Evolutionary conservation across 306 rosid genomes (phyloP), one percentile per base, ranked within the genome.

Genomic region (Medicago ruthenica): DNA sequence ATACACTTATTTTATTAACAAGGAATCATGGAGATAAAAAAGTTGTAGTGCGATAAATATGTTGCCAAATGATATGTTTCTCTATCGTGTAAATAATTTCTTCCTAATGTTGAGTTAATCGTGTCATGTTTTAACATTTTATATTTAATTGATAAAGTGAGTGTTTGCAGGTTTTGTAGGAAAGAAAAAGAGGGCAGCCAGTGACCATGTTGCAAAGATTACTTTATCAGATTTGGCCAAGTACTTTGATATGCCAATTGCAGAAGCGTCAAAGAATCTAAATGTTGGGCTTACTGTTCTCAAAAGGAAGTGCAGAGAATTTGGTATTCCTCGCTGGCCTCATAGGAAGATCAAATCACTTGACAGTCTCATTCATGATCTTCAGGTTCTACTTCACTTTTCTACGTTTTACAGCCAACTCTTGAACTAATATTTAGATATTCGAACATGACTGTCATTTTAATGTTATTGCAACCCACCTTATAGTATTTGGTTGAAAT

Each of bases 291-390:
- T 93, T 44, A 89, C 98, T 37, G 97, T 87, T 71, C 96, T 93
- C 54, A 93, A 93, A 85, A 87, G 80, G 84, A 93, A 89, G 80
- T 89, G 98, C 78, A 89, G 98, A 87, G 97, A 93, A 76, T 87
- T 89, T 11, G 97, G 98, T 39, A 93, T 93, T 77, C 91, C 90
- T 37, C 93, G 98, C 68, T 93, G 98, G 96, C 98, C 97, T 47
- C 98, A 93, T 80, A 87, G 98, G 83, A 93, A 93, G 84, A 89
- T 93, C 71, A 93, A 89, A 85, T 93, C 98, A 11, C 93, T 93
- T 13, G 97, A 89, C 75, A 61, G 87, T 85, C 97, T 93, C 87
- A 93, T 93, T 68, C 89, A 79, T 53, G 92, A 87, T 86, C 97
- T 93, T 75, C 94, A 93, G 97, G 98, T 91, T 70, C 47, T 81